Base-by-base conservation (phyloP, 1,139 yeast species). In the Candida freyschussii region DNA sequence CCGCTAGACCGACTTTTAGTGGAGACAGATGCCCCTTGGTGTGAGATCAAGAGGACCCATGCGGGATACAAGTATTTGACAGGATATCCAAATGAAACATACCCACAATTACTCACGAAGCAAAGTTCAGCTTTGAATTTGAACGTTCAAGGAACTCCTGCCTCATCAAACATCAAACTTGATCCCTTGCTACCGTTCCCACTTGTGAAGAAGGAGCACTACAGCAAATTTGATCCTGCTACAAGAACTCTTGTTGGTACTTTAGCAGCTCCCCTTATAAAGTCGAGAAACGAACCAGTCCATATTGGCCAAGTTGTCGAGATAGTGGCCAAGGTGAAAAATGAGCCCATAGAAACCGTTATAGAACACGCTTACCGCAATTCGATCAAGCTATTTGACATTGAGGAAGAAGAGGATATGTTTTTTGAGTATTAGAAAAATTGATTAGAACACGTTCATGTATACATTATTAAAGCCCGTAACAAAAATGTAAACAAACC, bases 1-100 rank as follows among this genome's bases (percentile, higher is more conserved):
- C 98, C 98, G 0, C 50, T 75, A 8, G 73, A 78, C 9, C 69
- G 67, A 47, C 58, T 91, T 24, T 61, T 91, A 72, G 71, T 91
- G 15, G 99, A 91, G 56, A 89, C 97, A 0, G 97, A 91, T 60
- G 89, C 97, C 1, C 98, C 99, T 1, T 91, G 98, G 98, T 91
- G 99, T 61, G 97, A 89, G 52, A 75, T 91, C 26, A 68, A 94
- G 37, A 83, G 76, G 43, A 70, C 93, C 7, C 96, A 86, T 55
- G 87, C 89, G 3, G 73, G 93, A 13, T 76, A 73, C 56, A 62
- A 72, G 43, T 70, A 62, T 43, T 52, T 83, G 17, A 57, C 74
- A 1, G 52, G 63, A 6, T 72, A 75, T 39, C 84, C 84, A 2
- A 75, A 72, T 48, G 60, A 55, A 15, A 74, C 65, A 37, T 76